Evolutionary conservation across 306 rosid species (phyloP), one percentile per base, ranked within the genome.

Genomic region (Cucurbita pepo): DNA sequence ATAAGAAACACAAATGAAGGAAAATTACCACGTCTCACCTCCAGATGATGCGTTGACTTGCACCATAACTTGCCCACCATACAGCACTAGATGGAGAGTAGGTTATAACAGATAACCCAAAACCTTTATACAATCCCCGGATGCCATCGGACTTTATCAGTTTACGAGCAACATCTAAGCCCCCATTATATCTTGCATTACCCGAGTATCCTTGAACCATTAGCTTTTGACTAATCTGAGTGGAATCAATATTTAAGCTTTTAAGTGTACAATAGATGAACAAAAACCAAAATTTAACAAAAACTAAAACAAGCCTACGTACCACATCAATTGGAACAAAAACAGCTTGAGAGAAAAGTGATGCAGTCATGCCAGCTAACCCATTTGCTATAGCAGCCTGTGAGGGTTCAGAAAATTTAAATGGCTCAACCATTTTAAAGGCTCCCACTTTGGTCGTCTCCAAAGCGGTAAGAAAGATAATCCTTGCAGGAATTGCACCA

Each of bases 21-120:
- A 21, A 77, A 45, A 75, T 78, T 37, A 79, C 77, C 82, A 88
- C 74, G 79, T 80, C 96, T 88, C 85, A 92, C 97, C 97, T 92
- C 97, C 97, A 88, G 80, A 92, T 80, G 72, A 77, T 66, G 71
- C 92, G 95, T 81, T 92, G 92, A 82, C 96, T 92, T 75, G 96
- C 87, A 79, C 96, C 96, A 69, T 92, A 92, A 78, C 92, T 89
- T 76, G 96, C 92, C 97, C 97, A 92, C 97, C 97, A 92, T 54
- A 92, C 96, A 79, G 92, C 97, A 65, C 91, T 92, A 50, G 97
- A 90, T 65, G 97, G 96, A 43, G 95, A 83, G 76, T 92, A 92
- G 61, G 97, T 92, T 92, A 92, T 82, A 75, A 92, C 81, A 53
- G 97, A 92, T 70, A 92, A 83, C 60, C 97, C 95, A 77, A 90